Percentiles rank a stretch among this genome's conserved stretches.
phyloP scores from a whole-genome alignment of 225 moss, liverwort and hornwort species.

The Bryum argenteum region DNA sequence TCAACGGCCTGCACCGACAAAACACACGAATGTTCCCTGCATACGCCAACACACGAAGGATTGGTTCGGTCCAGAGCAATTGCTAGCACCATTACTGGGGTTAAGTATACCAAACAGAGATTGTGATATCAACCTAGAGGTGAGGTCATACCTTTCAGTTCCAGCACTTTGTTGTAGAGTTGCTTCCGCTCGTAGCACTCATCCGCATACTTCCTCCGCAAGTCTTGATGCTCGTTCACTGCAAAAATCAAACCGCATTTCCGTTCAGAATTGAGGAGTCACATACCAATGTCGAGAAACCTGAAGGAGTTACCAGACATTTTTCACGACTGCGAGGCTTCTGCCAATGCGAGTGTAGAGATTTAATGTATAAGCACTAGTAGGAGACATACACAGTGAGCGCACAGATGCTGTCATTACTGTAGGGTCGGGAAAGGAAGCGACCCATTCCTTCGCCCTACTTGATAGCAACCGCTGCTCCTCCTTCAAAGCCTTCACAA shows the following conservation, averaged over 20 bases:
- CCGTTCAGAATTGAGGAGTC: neutral
- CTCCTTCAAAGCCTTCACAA: constrained; percentile 54
- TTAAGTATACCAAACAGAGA: neutral
- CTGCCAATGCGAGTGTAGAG: neutral
- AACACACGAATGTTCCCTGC: constrained; percentile 95
- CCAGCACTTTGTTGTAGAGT: constrained; percentile 94
- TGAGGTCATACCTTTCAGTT: constrained; percentile 70
- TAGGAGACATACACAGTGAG: constrained; percentile 47
- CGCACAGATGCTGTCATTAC: constrained; percentile 67
- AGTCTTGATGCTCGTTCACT: constrained; percentile 77
- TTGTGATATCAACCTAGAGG: neutral
- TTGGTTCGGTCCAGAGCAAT: neutral
- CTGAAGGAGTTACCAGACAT: too few relatives aligned
- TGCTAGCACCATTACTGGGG: neutral
- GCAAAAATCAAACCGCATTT: constrained; percentile 9
- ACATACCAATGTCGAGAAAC: neutral
- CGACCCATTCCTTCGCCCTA: constrained; percentile 77
- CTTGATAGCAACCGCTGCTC: constrained; percentile 58
- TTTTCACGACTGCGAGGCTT: too few relatives aligned
- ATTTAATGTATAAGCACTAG: neutral
- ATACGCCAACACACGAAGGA: neutral
- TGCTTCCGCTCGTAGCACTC: constrained; percentile 77
- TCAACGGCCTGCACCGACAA: constrained; percentile 87
- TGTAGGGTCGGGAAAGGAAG: constrained; percentile 64
- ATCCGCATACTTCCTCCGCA: constrained; percentile 72